Conservation (phyloP, 345 rosid genomes). For the Eucalyptus caleyi region DNA sequence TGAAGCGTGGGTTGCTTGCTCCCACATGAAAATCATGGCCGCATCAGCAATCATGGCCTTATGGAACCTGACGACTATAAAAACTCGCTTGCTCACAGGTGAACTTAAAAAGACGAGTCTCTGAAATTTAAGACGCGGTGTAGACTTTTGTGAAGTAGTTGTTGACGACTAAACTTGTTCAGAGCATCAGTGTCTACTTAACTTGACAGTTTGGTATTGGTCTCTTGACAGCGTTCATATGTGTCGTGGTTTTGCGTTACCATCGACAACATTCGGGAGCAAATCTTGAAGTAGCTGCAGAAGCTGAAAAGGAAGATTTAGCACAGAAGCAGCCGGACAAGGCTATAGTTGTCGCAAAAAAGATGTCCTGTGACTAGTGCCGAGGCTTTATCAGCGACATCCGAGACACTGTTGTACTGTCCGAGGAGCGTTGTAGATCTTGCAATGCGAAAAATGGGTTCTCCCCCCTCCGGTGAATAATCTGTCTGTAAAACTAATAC, state of each 20-base stretch:
- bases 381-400: background rate
- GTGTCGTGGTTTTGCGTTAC: conserved; percentile 54
- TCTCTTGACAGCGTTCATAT: conserved; percentile 52
- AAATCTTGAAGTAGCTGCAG: conserved; percentile 18
- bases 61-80: conserved; percentile 77
- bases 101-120: background rate
- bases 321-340: conserved; percentile 9
- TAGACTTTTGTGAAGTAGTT: no score
- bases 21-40: conserved; percentile 81
- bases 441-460: background rate
- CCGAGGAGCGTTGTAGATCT: background rate
- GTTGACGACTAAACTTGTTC: background rate
- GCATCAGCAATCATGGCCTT: conserved; percentile 68
- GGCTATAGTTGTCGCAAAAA: conserved; percentile 26
- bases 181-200: background rate
- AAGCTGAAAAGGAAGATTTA: conserved; percentile 4
- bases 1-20: conserved; percentile 68
- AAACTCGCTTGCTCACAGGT: conserved; percentile 72
- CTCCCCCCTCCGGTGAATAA: background rate
- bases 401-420: background rate
- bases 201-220: background rate
- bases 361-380: background rate
- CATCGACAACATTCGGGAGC: conserved; percentile 31
- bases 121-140: no score
- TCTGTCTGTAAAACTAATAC: background rate